Conservation (phyloP, 192 early-diverging fungal genomes). For the Paraglomus occultum region DNA sequence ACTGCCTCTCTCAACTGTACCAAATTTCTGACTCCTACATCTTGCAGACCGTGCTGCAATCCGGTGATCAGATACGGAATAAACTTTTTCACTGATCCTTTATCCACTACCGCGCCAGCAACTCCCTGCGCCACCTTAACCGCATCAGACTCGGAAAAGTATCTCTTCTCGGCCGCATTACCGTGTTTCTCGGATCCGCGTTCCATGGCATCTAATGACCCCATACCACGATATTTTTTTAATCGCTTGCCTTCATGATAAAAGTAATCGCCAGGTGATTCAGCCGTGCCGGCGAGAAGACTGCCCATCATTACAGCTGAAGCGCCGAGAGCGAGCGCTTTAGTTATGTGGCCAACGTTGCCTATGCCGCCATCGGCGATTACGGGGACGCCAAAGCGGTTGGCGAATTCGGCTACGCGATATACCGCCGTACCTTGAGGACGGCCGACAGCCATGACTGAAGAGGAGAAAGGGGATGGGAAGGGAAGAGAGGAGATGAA, state of each 20-base stretch:
- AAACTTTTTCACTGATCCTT: slow-evolving; percentile 94
- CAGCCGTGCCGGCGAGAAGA: slow-evolving; percentile 91
- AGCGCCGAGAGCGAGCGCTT: slow-evolving; percentile 92
- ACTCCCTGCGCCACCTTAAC: slow-evolving; percentile 99
- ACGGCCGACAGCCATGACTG: slow-evolving; percentile 96
- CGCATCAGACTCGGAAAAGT: slow-evolving; percentile 95
- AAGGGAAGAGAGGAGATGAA: too few relatives aligned
- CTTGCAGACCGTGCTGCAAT: slow-evolving; percentile 96
- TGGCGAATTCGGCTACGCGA: slow-evolving; percentile 92
- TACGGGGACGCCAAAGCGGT: slow-evolving; percentile 91
- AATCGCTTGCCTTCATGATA: slow-evolving; percentile 96
- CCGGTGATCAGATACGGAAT: slow-evolving; percentile 89
- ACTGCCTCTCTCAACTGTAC: slow-evolving; percentile 68
- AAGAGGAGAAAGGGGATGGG: not conserved
- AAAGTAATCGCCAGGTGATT: slow-evolving; percentile 98
- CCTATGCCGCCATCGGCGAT: slow-evolving; percentile 98
- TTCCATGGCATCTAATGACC: slow-evolving; percentile 96
- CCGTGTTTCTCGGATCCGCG: slow-evolving; percentile 64
- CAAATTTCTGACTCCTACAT: slow-evolving; percentile 83
- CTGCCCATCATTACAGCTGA: slow-evolving; percentile 99
- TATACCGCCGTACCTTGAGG: slow-evolving; percentile 97
- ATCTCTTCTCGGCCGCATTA: slow-evolving; percentile 83
- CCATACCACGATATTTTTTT: slow-evolving; percentile 99
- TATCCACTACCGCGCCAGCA: slow-evolving; percentile 94
- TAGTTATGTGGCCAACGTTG: slow-evolving; percentile 97